Conservation (phyloP, 2,329 filamentous ascomycete species). For the Colletotrichum sp. region DNA sequence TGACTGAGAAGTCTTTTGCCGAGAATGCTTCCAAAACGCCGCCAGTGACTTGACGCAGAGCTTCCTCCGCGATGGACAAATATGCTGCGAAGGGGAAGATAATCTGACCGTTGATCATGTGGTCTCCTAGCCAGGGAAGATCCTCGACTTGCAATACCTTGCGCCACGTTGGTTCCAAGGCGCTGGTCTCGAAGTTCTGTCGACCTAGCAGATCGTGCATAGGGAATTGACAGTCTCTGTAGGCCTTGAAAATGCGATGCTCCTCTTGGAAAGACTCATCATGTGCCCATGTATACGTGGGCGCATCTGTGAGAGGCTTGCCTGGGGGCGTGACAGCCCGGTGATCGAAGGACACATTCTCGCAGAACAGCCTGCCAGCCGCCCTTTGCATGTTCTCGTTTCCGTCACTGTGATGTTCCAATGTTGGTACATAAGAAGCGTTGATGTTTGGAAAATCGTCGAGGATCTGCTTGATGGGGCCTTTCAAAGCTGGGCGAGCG, state of each 20-base stretch:
- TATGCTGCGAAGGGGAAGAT: neutral
- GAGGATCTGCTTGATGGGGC: slow-evolving; percentile 22
- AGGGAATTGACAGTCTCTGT: neutral
- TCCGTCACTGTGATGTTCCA: neutral
- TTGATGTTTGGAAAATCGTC: neutral
- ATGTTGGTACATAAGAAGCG: neutral
- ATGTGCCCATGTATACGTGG: neutral
- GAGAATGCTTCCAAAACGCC: slow-evolving; percentile 26
- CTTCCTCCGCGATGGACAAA: neutral
- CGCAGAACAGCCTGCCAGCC: neutral
- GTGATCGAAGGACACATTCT: neutral
- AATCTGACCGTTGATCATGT: neutral
- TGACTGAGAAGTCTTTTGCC: slow-evolving; percentile 28
- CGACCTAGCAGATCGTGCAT: neutral
- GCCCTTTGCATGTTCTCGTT: neutral
- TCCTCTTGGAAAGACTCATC: neutral
- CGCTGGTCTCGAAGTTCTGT: neutral
- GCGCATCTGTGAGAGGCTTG: neutral
- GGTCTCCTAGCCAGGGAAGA: neutral
- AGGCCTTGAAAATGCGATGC: neutral
- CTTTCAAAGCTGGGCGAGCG: slow-evolving; percentile 21
- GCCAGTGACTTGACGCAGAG: neutral
- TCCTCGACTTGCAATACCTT: neutral
- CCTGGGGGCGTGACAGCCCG: neutral
- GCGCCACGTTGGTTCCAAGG: neutral